phyloP scores from a whole-genome alignment of 2,329 filamentous ascomycete genomes.

The Biscogniauxia marginata region DNA sequence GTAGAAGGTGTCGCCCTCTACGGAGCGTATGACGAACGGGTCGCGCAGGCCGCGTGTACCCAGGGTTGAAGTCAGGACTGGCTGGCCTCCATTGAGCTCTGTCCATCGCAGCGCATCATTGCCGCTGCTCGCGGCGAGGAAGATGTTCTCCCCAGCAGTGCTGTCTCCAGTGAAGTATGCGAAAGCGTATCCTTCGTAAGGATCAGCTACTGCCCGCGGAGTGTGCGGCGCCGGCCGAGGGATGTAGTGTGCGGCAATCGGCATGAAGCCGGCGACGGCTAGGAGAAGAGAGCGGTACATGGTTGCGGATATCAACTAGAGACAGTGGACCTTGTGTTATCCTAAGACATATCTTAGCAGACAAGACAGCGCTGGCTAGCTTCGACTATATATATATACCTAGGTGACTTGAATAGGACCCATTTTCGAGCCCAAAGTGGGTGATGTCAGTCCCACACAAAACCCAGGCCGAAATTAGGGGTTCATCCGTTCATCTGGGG shows the following conservation, averaged over 20 bases:
- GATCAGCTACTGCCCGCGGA: constrained; percentile 3
- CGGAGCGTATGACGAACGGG: constrained; percentile 52
- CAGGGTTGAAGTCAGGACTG: constrained; percentile 43
- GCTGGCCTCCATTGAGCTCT: constrained; percentile 47
- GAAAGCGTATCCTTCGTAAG: constrained; percentile 47
- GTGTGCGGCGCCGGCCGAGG: constrained; percentile 10
- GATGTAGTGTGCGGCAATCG: constrained; percentile 2
- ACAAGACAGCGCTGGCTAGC: neutral
- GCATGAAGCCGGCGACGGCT: constrained; percentile 5
- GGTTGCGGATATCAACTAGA: neutral
- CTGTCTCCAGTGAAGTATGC: constrained; percentile 50
- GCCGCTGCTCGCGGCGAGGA: constrained; percentile 49
- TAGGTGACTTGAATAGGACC: neutral
- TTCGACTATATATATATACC: neutral
- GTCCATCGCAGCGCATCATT: constrained; percentile 52
- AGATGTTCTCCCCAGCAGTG: constrained; percentile 49
- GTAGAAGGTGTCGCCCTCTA: constrained; percentile 50
- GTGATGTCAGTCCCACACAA: neutral
- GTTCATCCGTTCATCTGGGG: neutral
- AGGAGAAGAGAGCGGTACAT: constrained; percentile 7
- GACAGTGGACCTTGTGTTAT: neutral
- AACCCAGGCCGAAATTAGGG: neutral
- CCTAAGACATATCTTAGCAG: neutral
- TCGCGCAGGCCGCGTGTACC: constrained; percentile 52
- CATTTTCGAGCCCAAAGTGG: neutral